phyloP scores from a whole-genome alignment of 2,329 filamentous ascomycete genomes.

The Ascochyta rabiei region DNA sequence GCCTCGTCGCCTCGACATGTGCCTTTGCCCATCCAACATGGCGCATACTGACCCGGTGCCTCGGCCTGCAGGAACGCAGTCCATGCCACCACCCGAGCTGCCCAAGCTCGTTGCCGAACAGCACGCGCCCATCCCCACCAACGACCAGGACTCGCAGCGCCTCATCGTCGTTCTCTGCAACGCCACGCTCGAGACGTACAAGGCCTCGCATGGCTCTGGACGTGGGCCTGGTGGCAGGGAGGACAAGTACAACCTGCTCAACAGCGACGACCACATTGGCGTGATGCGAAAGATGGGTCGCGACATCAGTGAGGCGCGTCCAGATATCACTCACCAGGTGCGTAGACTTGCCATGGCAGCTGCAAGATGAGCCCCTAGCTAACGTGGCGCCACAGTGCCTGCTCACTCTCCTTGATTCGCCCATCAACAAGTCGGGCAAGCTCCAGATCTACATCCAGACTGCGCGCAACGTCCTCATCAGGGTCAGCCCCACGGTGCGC shows the following conservation, averaged over 20 bases:
- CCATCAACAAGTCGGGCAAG: slow-evolving; percentile 96
- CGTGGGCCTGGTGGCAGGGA: slow-evolving; percentile 71
- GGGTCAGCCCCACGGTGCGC: slow-evolving; percentile 96
- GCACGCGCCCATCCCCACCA: slow-evolving; percentile 78
- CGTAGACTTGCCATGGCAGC: slow-evolving; percentile 38
- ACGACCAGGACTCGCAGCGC: slow-evolving; percentile 88
- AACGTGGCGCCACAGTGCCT: slow-evolving; percentile 71
- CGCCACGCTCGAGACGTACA: slow-evolving; percentile 97
- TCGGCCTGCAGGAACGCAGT: slow-evolving; percentile 69
- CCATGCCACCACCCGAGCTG: slow-evolving; percentile 86
- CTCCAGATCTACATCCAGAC: slow-evolving; percentile 99
- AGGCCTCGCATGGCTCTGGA: slow-evolving; percentile 76
- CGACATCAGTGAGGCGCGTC: slow-evolving; percentile 95
- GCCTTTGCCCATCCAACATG: slow-evolving; percentile 17
- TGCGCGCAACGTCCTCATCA: slow-evolving; percentile 94
- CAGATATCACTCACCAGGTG: slow-evolving; percentile 99
- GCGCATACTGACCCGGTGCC: slow-evolving; percentile 32
- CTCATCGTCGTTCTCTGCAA: slow-evolving; percentile 96
- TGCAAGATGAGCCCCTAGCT: slow-evolving; percentile 18
- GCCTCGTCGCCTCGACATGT: slow-evolving; percentile 6
- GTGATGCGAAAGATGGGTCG: slow-evolving; percentile 99
- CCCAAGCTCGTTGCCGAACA: slow-evolving; percentile 95
- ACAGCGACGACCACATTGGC: slow-evolving; percentile 98
- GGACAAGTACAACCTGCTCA: slow-evolving; percentile 96
- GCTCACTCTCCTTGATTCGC: slow-evolving; percentile 94